Percentiles rank a stretch among this genome's conserved stretches.
phyloP scores from a whole-genome alignment of 805 yeast species.

The Lipomyces sp. region DNA sequence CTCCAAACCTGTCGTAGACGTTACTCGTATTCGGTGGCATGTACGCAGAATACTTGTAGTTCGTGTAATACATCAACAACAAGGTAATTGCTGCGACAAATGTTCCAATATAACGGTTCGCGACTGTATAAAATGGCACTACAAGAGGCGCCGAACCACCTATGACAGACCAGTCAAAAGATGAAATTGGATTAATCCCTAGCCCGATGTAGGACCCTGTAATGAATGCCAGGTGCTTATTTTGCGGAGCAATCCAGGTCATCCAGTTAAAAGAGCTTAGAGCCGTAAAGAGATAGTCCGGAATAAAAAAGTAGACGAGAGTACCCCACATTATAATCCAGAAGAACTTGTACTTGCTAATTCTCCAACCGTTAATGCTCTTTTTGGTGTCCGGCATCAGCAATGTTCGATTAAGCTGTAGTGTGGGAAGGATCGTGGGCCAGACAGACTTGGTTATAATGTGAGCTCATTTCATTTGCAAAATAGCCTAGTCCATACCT shows the following conservation, averaged over 20 bases:
- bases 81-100: slow-evolving; percentile 45
- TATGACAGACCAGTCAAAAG: slow-evolving; percentile 54
- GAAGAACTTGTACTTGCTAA: slow-evolving; percentile 58
- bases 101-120: slow-evolving; percentile 47
- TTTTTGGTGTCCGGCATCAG: slow-evolving; percentile 50
- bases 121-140: slow-evolving; percentile 51
- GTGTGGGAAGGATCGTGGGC: slow-evolving; percentile 56
- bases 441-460: slow-evolving; percentile 61
- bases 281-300: slow-evolving; percentile 65
- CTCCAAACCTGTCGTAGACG: slow-evolving; percentile 52
- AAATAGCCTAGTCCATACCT: background rate
- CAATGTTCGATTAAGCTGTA: slow-evolving; percentile 48
- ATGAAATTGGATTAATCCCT: slow-evolving; percentile 48
- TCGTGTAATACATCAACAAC: slow-evolving; percentile 50
- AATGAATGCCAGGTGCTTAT: slow-evolving; percentile 57
- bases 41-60: slow-evolving; percentile 55
- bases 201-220: slow-evolving; percentile 61
- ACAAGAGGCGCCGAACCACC: slow-evolving; percentile 43
- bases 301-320: slow-evolving; percentile 68
- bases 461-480: background rate
- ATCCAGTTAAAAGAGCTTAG: slow-evolving; percentile 67
- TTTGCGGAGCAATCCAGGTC: slow-evolving; percentile 45
- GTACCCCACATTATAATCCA: slow-evolving; percentile 48
- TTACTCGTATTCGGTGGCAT: slow-evolving; percentile 55
- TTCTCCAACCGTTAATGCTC: slow-evolving; percentile 62